Evolutionary conservation across 176 grass and related monocot genomes (phyloP), one percentile per base, ranked within the genome.

Genomic region (Oryza meridionalis): DNA sequence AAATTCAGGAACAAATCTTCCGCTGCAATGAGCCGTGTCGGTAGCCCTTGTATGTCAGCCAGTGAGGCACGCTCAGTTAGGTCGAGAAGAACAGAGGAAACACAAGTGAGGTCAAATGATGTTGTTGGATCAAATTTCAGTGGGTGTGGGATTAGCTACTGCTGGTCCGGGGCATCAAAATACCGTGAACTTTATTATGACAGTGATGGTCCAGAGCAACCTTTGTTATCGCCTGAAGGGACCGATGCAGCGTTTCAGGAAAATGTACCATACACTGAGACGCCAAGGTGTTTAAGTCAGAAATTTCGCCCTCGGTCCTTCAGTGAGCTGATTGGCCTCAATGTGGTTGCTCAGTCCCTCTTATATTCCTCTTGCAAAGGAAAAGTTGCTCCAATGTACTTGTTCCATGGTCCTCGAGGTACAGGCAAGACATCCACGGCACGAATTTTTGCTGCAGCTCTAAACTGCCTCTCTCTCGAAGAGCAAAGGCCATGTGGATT

Each of bases 81-180:
- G 19, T 94, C 92, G 11, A 94, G 92, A 76, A 65, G 76, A 88
- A 97, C 88, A 4, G 87, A 90, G 55, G 94, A 90, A 42, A 91
- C 95, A 59, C 86, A 87, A 78, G 25, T 89, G 24, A 94, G 92
- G 81, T 93, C 91, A 2, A 95, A 98, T 88, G 96, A 94, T 85
- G 88, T 95, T 67, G 88, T 86, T 10, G 90, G 86, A 81, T 93
- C 96, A 72, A 95, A 95, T 81, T 98, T 98, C 63, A 98, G 91
- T 79, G 96, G 96, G 6, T 98, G 96, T 13, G 96, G 96, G 65
- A 95, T 98, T 88, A 94, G 96, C 74, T 98, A 95, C 59, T 98
- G 96, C 78, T 98, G 96, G 96, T 98, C 91, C 55, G 96, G 93
- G 84, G 89, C 91, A 25, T 94, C 96, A 17, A 98, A 93, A 65